phyloP scores from a whole-genome alignment of 2,329 filamentous ascomycete species.

The Trichoderma polysporum region DNA sequence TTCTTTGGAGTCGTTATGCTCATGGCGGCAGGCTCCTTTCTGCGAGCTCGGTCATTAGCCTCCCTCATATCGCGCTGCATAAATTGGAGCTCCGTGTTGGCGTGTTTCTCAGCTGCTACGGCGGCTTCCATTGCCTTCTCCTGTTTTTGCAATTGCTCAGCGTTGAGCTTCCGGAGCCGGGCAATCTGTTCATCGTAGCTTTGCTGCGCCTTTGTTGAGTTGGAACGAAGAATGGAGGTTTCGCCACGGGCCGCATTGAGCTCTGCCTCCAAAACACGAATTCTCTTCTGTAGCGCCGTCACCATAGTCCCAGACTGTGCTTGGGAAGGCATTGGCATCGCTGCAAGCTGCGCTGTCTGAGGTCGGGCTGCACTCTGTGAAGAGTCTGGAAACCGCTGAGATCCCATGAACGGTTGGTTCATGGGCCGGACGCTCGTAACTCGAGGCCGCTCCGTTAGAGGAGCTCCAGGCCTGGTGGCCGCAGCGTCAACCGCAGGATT shows the following conservation, averaged over 20 bases:
- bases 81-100: constrained; percentile 70
- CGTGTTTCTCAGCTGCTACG: constrained; percentile 63
- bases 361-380: constrained; percentile 32
- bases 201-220: constrained; percentile 60
- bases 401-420: constrained; percentile 30
- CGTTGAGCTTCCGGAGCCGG: constrained; percentile 61
- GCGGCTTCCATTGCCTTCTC: constrained; percentile 64
- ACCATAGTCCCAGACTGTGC: constrained; percentile 39
- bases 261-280: constrained; percentile 54
- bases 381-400: constrained; percentile 34
- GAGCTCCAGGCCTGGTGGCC: constrained; percentile 24
- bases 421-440: constrained; percentile 22
- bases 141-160: constrained; percentile 63
- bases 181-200: constrained; percentile 63
- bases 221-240: constrained; percentile 71
- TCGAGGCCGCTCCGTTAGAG: constrained; percentile 24
- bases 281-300: constrained; percentile 51
- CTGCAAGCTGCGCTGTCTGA: constrained; percentile 44
- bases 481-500: constrained; percentile 35
- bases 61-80: constrained; percentile 69
- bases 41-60: constrained; percentile 47
- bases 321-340: constrained; percentile 32
- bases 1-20: constrained; percentile 60
- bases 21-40: constrained; percentile 42
- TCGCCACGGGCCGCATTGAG: constrained; percentile 67